Evolutionary conservation across 2,329 filamentous ascomycete genomes (phyloP), one percentile per base, ranked within the genome.

Genomic region (Diaporthe capsici): DNA sequence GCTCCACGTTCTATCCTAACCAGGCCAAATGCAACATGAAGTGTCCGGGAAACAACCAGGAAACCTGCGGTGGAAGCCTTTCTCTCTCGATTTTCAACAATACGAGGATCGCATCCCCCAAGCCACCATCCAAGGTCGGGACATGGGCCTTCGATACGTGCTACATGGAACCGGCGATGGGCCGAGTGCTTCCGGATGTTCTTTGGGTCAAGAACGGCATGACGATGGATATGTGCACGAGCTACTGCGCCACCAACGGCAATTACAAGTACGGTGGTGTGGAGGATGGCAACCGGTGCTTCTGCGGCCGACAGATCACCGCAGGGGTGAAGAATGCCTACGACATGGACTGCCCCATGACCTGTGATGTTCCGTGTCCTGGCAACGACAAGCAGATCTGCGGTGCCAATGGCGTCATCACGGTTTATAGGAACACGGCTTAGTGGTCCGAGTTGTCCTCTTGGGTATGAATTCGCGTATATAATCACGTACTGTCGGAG

Each of bases 341-440:
- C 63, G 79, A 86, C 34, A 79, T 83, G 67, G 85, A 85, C 9
- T 87, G 86, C 79, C 79, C 78, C 65, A 81, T 83, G 79, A 77
- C 81, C 25, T 87, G 85, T 75, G 78, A 61, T 5, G 42, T 42
- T 8, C 58, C 37, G 2, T 61, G 58, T 42, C 37, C 37, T 42
- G 58, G 58, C 12, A 61, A 61, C 13, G 58, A 61, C 12, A 61
- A 61, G n/a, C 58, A 61, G n/a, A 61, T 61, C 31, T 63, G 60
- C 13, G 60, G 60, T 7, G 60, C n/a, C 12, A 44, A 63, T n/a
- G 39, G 60, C 25, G 60, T 63, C 39, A 63, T 44, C 39, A 31
- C 60, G 10, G 39, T 63, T 10, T 63, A 44, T 22, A 63, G 17
- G 2, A 44, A 63, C n/a, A 63, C 39, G 9, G 60, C 20, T 31